These are phyloP conservation scores for Eragrostis tef DNA, from an alignment of 202 grass and related monocot genomes.

Conservation along the genomic window DNA sequence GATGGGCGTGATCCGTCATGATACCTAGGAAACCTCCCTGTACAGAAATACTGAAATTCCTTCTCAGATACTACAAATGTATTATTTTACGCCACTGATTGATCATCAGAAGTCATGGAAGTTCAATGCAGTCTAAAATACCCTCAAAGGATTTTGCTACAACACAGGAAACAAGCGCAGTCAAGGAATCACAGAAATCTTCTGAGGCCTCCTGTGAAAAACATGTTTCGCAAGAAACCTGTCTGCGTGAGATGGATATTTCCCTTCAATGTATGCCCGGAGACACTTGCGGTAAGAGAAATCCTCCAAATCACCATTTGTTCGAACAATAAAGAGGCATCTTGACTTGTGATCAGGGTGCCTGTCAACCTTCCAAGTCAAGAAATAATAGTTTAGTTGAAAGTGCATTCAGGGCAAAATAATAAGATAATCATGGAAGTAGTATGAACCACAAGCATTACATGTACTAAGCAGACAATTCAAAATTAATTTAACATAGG, in stretches of 20 bases:
- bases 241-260: constrained; percentile 55
- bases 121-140: background rate
- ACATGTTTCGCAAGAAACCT: constrained; percentile 51
- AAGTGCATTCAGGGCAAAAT: background rate
- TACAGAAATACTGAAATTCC: background rate
- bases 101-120: background rate
- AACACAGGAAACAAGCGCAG: no score
- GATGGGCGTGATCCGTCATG: background rate
- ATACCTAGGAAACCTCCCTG: background rate
- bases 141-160: background rate
- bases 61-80: background rate
- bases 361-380: constrained; percentile 53
- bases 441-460: background rate
- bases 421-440: no score
- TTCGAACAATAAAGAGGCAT: constrained; percentile 67
- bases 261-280: constrained; percentile 48
- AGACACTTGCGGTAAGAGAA: constrained; percentile 74
- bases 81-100: background rate
- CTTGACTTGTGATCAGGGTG: constrained; percentile 59
- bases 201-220: background rate
- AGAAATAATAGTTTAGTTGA: background rate
- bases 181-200: background rate
- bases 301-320: constrained; percentile 57
- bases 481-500: constrained; percentile 7
- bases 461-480: constrained; percentile 15